A percentile compares a stretch with the other conserved stretches of the same genome.
These are phyloP conservation scores for Ogataea wickerhamii DNA, from an alignment of 805 yeast genomes.

Conservation along the genomic window DNA sequence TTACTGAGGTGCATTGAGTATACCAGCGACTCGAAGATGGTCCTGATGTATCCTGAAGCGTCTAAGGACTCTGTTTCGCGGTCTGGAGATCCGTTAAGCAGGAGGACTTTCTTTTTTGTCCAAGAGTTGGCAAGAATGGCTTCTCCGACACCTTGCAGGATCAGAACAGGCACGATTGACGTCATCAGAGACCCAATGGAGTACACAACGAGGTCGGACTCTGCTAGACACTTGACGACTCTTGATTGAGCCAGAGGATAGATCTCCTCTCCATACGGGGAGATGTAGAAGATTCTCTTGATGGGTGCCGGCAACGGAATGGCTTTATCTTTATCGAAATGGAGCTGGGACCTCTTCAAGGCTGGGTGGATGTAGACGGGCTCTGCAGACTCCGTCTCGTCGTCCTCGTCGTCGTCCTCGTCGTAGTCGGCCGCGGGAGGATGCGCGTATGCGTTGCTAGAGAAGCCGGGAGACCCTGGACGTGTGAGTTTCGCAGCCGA, in stretches of 20 bases:
- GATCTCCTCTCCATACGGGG: constrained; percentile 85
- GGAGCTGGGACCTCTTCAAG: constrained; percentile 67
- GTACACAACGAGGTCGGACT: constrained; percentile 57
- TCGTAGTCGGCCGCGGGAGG: background rate
- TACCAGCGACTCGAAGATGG: constrained; percentile 51
- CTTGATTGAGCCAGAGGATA: constrained; percentile 68
- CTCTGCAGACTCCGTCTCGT: constrained; percentile 51
- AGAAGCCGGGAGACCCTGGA: background rate
- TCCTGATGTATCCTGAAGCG: constrained; percentile 55
- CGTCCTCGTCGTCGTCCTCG: constrained; percentile 27
- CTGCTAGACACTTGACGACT: constrained; percentile 48
- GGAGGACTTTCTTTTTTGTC: constrained; percentile 46
- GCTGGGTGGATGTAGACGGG: constrained; percentile 79
- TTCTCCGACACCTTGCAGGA: constrained; percentile 68
- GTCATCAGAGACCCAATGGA: constrained; percentile 91
- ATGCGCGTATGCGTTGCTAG: background rate
- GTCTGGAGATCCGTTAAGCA: constrained; percentile 73
- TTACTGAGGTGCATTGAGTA: constrained; percentile 42
- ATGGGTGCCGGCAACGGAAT: constrained; percentile 74
- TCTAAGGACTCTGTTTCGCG: constrained; percentile 73
- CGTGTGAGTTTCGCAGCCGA: background rate
- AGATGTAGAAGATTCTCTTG: constrained; percentile 68
- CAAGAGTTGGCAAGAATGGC: constrained; percentile 38
- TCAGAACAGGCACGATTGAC: constrained; percentile 73
- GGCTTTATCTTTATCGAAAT: constrained; percentile 57